A percentile compares a stretch with the other conserved stretches of the same genome.
phyloP scores from a whole-genome alignment of 805 yeast species.

The Monosporozyma solicola region DNA sequence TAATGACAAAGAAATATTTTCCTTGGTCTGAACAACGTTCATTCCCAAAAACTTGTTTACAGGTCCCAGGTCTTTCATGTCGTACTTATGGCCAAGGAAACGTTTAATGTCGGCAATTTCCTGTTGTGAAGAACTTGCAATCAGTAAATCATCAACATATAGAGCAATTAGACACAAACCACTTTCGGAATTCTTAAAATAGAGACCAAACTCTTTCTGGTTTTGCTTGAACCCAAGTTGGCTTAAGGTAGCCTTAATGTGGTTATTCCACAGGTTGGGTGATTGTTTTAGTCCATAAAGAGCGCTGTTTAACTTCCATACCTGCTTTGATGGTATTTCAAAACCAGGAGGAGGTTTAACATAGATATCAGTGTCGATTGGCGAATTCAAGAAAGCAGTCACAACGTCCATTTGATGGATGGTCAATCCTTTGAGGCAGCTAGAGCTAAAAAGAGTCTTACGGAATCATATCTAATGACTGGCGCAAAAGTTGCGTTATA shows the following conservation, averaged over 20 bases:
- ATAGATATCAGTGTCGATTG: not conserved
- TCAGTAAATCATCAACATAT: conserved; percentile 5
- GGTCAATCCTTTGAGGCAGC: not conserved
- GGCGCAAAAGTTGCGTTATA: conserved; percentile 24
- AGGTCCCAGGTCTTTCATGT: conserved; percentile 6
- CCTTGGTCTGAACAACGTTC: conserved; percentile 1
- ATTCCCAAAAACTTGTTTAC: conserved; percentile 6
- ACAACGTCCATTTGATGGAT: conserved; percentile 19
- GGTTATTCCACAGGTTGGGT: conserved; percentile 23
- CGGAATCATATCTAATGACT: conserved; percentile 17
- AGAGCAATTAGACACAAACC: not conserved
- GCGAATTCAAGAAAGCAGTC: conserved; percentile 9
- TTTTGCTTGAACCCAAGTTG: conserved; percentile 13
- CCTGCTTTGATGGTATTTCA: not conserved
- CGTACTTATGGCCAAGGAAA: too few relatives aligned
- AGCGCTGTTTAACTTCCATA: conserved; percentile 8
- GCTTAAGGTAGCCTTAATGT: conserved; percentile 22
- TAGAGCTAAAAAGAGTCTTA: conserved; percentile 6
- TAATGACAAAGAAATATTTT: not conserved
- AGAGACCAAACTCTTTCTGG: conserved; percentile 3
- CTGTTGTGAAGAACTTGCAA: too few relatives aligned
- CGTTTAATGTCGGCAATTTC: too few relatives aligned
- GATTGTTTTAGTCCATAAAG: conserved; percentile 13
- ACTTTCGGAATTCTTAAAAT: not conserved
- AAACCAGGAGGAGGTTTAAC: conserved; percentile 5